Evolutionary conservation across 768 basidiomycete species (phyloP), one percentile per base, ranked within the genome.

Genomic region (Phaeotremella fagi): DNA sequence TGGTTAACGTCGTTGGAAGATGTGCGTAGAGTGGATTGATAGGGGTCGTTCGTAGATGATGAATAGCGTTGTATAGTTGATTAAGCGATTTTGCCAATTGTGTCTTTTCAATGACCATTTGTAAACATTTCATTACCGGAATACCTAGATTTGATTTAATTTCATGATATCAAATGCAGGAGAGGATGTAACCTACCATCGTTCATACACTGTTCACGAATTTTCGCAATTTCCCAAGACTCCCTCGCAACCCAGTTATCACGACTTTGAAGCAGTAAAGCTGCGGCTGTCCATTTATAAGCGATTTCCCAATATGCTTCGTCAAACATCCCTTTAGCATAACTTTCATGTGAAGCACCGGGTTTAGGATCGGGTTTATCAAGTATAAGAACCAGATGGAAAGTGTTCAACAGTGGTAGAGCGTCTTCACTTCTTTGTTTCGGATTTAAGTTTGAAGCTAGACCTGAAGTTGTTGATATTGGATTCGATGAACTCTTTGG

Each of bases 221-320:
- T 73, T 12, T 81, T 71, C 18, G 82, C 81, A 16, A 97, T 78
- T 12, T 76, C 72, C 50, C 87, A 87, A 27, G 86, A 87, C 69
- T 97, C 86, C 38, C 75, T 73, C 57, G 90, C 88, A 1, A 99
- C 87, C 73, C 87, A 97, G 66, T 87, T 86, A 27, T 83, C 83
- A 47, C 85, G 74, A 3, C 89, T 85, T 75, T 99, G 94, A 68
- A 95, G 86, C 68, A 90, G 87, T 62, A 86, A 92, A 38, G 97
- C 78, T 7, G 92, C 90, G 4, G 94, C 95, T 1, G 92, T 90
- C 58, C 90, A 78, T 2, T 87, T 85, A 76, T 92, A 92, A 0
- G 85, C 86, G 51, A 94, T 81, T 67, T 91, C 90, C 57, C 88
- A 82, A 66, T 95, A 95, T 33, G 95, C 82, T 42, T 85, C 82